Base-by-base conservation (phyloP, 148 eudicot species). In the Dysphania ambrosioides region DNA sequence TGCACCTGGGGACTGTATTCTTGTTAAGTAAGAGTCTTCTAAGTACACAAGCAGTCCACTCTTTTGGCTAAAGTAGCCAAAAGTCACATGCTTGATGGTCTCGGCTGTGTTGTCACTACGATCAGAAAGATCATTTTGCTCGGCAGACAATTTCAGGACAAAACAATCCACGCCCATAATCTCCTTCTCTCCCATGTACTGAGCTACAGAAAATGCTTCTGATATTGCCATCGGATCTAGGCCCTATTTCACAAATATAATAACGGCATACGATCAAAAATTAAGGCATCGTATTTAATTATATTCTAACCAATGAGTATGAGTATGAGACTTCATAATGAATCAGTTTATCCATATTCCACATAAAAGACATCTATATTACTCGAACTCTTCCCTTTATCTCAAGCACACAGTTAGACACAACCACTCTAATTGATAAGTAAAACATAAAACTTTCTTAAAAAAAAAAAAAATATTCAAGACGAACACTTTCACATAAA, bases 11-110 rank as follows among this genome's bases (percentile, higher is more conserved):
- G 88, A 83, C 80, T 95, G 98, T 27, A 95, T 86, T 74, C 97
- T 84, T 42, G 96, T 95, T 59, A 95, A 70, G 87, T 90, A 92
- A 1, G 98, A 92, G 85, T 95, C 98, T 61, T 95, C 98, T 32
- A 92, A 76, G 83, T 86, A 83, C 18, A 92, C 90, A 19, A 95
- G 79, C 15, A 95, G 75, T 16, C 97, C 97, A 75, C 90, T 92
- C 75, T 82, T 92, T 69, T 95, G 98, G 87, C 97, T 92, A 71
- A 95, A 95, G 88, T 88, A 95, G 34, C 96, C 98, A 32, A 90
- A 84, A 51, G 90, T 84, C 13, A 87, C 92, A 64, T 95, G 98
- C 68, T 95, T 95, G 82, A 95, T 95, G 85, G 89, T 90, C 78
- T 95, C 98, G 0, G 98, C 92, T 13, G 89, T 85, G 85, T 77